Percentiles rank a stretch among this genome's conserved stretches.
phyloP scores from a whole-genome alignment of 73 alveolate genomes.

The Effrenium voratum region DNA sequence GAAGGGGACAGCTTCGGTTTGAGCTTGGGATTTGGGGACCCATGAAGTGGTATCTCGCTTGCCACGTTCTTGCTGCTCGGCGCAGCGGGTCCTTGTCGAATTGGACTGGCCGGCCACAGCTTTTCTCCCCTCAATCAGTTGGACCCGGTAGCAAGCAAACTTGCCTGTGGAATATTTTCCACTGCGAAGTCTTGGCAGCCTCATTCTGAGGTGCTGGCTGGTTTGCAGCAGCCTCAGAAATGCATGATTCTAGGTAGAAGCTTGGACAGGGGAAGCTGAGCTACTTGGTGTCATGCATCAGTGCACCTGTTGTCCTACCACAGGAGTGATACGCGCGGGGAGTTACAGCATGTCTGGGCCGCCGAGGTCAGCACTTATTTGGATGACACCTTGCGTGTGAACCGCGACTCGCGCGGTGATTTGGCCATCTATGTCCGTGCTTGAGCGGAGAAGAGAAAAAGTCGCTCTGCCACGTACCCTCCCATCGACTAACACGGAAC shows the following conservation, averaged over 20 bases:
- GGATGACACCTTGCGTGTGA: conserved; percentile 88
- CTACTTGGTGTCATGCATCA: background rate
- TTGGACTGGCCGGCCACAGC: no score
- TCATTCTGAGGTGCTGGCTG: conserved; percentile 92
- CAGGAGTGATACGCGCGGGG: background rate
- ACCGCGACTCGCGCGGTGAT: conserved; percentile 92
- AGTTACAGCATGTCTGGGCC: background rate
- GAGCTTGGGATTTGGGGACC: no score
- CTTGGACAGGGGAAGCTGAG: background rate
- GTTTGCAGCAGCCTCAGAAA: conserved; percentile 32
- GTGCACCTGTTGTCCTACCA: background rate
- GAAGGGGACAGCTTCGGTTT: no score
- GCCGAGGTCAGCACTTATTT: conserved; percentile 43
- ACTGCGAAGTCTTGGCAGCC: no score
- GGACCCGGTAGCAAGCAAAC: no score
- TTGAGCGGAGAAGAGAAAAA: background rate
- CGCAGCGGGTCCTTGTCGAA: no score
- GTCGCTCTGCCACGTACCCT: background rate
- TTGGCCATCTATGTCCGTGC: conserved; percentile 76
- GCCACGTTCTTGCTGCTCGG: no score
- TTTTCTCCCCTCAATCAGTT: no score
- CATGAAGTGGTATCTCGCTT: no score
- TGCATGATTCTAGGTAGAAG: background rate
- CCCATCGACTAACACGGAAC: no score
- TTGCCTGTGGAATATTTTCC: no score